A percentile compares a stretch with the other conserved stretches of the same genome.
These are phyloP conservation scores for Suhomyces sp. DNA, from an alignment of 805 yeast species.

Conservation along the genomic window DNA sequence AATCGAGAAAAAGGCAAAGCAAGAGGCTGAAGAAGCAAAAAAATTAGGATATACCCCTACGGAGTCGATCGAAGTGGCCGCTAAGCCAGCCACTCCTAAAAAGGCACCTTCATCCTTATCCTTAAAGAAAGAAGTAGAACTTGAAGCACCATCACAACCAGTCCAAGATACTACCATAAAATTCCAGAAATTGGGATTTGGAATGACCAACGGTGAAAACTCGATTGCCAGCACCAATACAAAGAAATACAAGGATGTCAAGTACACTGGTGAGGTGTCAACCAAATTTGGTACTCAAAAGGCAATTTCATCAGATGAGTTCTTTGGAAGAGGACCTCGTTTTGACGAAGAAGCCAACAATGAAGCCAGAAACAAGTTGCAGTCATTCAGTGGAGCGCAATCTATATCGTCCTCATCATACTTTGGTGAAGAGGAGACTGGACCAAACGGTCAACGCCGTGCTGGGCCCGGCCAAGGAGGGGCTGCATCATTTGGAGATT, in stretches of 20 bases:
- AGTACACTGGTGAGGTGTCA: conserved; percentile 73
- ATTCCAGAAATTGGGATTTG: conserved; percentile 84
- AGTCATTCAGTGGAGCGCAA: conserved; percentile 79
- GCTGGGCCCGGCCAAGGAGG: conserved; percentile 29
- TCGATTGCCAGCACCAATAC: conserved; percentile 40
- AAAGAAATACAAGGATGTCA: conserved; percentile 50
- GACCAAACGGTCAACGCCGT: conserved; percentile 18
- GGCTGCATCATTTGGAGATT: conserved; percentile 38
- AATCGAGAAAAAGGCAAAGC: conserved; percentile 73
- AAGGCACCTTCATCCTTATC: conserved; percentile 1
- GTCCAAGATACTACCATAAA: conserved; percentile 58
- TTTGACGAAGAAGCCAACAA: conserved; percentile 74
- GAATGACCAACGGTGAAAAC: conserved; percentile 73
- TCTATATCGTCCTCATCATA: conserved; percentile 90
- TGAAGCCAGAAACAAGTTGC: conserved; percentile 82
- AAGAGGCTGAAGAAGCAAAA: conserved; percentile 72
- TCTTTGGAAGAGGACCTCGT: conserved; percentile 79
- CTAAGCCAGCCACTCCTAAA: conserved; percentile 12
- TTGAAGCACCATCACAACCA: conserved; percentile 13
- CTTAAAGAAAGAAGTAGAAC: conserved; percentile 2
- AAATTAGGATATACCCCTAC: conserved; percentile 52
- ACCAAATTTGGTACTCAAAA: conserved; percentile 83
- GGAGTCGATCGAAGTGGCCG: conserved; percentile 9
- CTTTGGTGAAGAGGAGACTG: conserved; percentile 76
- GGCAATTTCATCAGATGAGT: conserved; percentile 94